A percentile compares a stretch with the other conserved stretches of the same genome.
Evolutionary conservation across 2,329 filamentous ascomycete species (phyloP).

Genomic region (Gaeumannomyces tritici): DNA sequence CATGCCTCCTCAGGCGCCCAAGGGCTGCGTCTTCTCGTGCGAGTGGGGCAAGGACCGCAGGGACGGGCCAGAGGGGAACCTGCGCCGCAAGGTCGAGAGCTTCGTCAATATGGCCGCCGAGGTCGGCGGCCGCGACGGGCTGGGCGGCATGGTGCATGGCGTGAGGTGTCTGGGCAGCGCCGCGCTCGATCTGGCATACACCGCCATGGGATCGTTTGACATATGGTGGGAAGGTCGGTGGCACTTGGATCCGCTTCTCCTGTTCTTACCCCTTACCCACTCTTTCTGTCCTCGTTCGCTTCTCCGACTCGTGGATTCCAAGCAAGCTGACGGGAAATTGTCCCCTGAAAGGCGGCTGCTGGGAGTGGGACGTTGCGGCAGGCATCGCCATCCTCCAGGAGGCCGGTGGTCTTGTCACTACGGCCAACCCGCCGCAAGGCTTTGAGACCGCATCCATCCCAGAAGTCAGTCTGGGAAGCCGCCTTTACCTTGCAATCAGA

Average conservation of each 20-base stretch:
- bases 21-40: constrained; percentile 62
- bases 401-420: constrained; percentile 65
- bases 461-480: constrained; percentile 53
- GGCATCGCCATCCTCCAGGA: constrained; percentile 65
- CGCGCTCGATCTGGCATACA: constrained; percentile 68
- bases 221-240: constrained; percentile 66
- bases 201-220: constrained; percentile 69
- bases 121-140: constrained; percentile 48
- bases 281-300: constrained; percentile 5
- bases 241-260: constrained; percentile 1
- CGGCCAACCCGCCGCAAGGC: constrained; percentile 59
- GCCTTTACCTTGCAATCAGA: constrained; percentile 63
- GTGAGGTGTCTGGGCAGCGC: constrained; percentile 64
- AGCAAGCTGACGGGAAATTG: too few relatives aligned
- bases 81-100: constrained; percentile 62
- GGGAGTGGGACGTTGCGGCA: constrained; percentile 77
- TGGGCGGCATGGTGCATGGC: constrained; percentile 72
- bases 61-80: constrained; percentile 56
- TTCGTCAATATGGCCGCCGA: constrained; percentile 70
- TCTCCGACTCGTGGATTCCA: neutral
- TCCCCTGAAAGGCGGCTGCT: constrained; percentile 40
- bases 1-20: constrained; percentile 53
- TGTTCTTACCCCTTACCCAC: neutral
- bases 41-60: constrained; percentile 74
- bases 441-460: constrained; percentile 44